phyloP scores from a whole-genome alignment of 306 rosid genomes.

The Argentina anserina region DNA sequence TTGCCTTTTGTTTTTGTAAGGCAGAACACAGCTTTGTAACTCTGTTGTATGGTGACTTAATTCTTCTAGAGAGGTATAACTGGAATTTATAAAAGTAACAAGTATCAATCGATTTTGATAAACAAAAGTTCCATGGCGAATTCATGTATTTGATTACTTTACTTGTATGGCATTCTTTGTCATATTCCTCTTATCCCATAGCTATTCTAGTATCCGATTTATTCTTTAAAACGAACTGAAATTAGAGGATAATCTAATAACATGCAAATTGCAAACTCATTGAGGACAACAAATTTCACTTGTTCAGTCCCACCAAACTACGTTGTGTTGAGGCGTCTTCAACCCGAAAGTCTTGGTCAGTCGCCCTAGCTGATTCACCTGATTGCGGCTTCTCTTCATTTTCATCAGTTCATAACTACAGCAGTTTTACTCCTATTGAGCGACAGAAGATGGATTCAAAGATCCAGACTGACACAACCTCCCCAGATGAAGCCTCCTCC shows the following conservation, averaged over 20 bases:
- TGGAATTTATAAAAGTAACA: not conserved
- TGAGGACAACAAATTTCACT: not conserved
- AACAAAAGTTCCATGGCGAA: too few species aligned
- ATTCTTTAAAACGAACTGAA: too few species aligned
- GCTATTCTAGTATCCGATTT: too few species aligned
- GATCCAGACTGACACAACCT: not conserved
- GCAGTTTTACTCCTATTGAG: not conserved
- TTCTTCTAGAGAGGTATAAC: not conserved
- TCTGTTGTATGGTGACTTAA: not conserved
- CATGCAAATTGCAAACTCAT: too few species aligned
- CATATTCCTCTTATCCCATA: too few species aligned
- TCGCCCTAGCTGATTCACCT: not conserved
- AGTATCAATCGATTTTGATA: not conserved
- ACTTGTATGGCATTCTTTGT: too few species aligned
- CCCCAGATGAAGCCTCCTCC: not conserved
- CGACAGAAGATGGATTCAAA: not conserved
- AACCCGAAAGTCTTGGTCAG: not conserved
- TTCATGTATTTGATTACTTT: too few species aligned
- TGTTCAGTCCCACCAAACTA: not conserved
- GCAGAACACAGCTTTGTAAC: not conserved
- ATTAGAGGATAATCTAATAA: too few species aligned
- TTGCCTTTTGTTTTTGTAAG: not conserved
- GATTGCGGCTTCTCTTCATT: not conserved
- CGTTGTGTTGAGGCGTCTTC: not conserved
- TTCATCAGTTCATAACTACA: not conserved